phyloP scores from a whole-genome alignment of 108 stramenopile genomes.

The Cylindrotheca fusiformis region DNA sequence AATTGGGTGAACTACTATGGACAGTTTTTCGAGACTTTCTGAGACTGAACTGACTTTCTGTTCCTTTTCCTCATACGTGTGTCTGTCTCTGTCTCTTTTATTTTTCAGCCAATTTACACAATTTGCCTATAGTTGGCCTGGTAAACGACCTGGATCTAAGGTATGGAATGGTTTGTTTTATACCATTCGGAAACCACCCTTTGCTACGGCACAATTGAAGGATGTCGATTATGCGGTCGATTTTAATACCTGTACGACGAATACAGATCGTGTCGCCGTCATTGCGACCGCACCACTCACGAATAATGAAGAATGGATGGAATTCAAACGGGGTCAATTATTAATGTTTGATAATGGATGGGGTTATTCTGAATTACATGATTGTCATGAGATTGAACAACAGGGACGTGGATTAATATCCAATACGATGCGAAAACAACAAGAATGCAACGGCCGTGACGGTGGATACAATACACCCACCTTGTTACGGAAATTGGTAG shows the following conservation, averaged over 20 bases:
- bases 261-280: conserved; percentile 66
- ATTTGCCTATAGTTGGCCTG: conserved; percentile 80
- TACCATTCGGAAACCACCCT: conserved; percentile 59
- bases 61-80: too few relatives aligned
- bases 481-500: background rate
- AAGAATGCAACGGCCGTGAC: background rate
- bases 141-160: conserved; percentile 60
- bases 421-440: conserved; percentile 12
- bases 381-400: conserved; percentile 49
- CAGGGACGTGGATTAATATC: conserved; percentile 51
- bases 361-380: conserved; percentile 40
- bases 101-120: conserved; percentile 47
- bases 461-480: background rate
- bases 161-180: conserved; percentile 88
- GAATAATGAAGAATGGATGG: conserved; percentile 65
- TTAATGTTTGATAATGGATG: conserved; percentile 72
- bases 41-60: too few relatives aligned
- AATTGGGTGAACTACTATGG: too few relatives aligned
- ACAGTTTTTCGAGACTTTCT: too few relatives aligned
- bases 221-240: conserved; percentile 60
- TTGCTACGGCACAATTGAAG: conserved; percentile 32
- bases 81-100: too few relatives aligned
- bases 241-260: conserved; percentile 47
- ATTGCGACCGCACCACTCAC: conserved; percentile 83
- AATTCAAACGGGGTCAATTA: conserved; percentile 59